Evolutionary conservation across 1,139 yeast genomes (phyloP).

Genomic region (Taphrina pruni): DNA sequence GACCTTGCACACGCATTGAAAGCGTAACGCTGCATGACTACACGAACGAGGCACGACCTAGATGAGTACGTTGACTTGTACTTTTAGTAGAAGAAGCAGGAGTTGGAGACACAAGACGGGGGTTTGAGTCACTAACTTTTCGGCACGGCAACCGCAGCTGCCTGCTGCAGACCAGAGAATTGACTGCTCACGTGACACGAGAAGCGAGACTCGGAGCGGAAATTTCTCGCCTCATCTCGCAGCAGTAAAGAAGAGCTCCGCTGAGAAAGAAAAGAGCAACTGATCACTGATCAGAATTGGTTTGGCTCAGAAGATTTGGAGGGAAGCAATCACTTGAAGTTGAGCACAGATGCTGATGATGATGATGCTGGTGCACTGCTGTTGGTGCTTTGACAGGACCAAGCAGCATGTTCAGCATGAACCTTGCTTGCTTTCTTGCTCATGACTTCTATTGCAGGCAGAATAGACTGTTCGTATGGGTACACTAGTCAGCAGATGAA

Average conservation of each 20-base stretch:
- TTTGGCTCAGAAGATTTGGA: too few species aligned
- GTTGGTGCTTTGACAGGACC: too few species aligned
- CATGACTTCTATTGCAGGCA: too few species aligned
- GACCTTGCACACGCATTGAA: conserved; percentile 24
- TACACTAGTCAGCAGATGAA: too few species aligned
- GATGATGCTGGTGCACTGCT: too few species aligned
- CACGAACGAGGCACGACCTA: neutral
- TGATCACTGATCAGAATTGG: neutral
- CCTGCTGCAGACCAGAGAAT: neutral
- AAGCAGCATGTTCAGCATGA: too few species aligned
- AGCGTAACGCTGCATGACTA: conserved; percentile 27
- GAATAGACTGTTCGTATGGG: too few species aligned
- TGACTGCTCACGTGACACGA: neutral
- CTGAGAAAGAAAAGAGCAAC: neutral
- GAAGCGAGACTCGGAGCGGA: too few species aligned
- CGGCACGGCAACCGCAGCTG: neutral
- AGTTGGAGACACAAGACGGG: neutral
- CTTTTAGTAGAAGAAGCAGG: neutral
- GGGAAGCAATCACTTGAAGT: too few species aligned
- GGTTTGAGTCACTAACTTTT: conserved; percentile 5
- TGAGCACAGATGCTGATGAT: too few species aligned
- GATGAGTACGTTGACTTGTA: neutral
- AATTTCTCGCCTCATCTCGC: neutral
- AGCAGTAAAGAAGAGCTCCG: neutral
- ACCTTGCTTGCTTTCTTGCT: too few species aligned